phyloP scores from a whole-genome alignment of 2,329 filamentous ascomycete genomes.

The Talaromyces sp. region DNA sequence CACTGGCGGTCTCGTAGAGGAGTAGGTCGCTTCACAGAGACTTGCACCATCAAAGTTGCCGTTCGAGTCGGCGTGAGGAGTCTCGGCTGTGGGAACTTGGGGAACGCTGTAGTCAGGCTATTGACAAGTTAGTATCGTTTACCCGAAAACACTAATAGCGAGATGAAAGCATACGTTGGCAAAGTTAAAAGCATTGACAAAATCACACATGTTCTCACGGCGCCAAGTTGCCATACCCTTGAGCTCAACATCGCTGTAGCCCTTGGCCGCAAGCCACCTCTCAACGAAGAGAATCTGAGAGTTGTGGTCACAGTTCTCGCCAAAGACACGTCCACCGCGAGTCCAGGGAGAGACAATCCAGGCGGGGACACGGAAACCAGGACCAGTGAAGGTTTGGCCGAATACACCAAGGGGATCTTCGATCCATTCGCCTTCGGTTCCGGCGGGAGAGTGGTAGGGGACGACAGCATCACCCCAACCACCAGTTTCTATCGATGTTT shows the following conservation, averaged over 20 bases:
- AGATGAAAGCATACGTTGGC: slow-evolving; percentile 28
- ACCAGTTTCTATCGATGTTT: slow-evolving; percentile 46
- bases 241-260: slow-evolving; percentile 38
- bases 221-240: slow-evolving; percentile 49
- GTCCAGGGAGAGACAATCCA: slow-evolving; percentile 59
- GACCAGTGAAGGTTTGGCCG: slow-evolving; percentile 47
- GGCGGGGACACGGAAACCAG: slow-evolving; percentile 54
- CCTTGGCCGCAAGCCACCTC: slow-evolving; percentile 49
- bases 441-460: slow-evolving; percentile 52
- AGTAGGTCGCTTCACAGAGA: slow-evolving; percentile 45
- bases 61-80: slow-evolving; percentile 43
- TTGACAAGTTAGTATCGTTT: slow-evolving; percentile 9
- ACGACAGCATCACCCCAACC: slow-evolving; percentile 57
- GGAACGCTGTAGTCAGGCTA: slow-evolving; percentile 53
- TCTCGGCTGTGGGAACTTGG: slow-evolving; percentile 43
- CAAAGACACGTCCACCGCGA: slow-evolving; percentile 54
- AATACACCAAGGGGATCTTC: slow-evolving; percentile 46
- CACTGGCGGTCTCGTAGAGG: slow-evolving; percentile 43
- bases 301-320: slow-evolving; percentile 56
- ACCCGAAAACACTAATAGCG: neutral
- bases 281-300: slow-evolving; percentile 58
- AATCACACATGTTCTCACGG: slow-evolving; percentile 49
- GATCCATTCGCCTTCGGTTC: slow-evolving; percentile 55
- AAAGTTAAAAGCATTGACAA: slow-evolving; percentile 47
- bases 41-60: slow-evolving; percentile 50